These are phyloP conservation scores for Lagerstroemia speciosa DNA, from an alignment of 345 rosid genomes.

Conservation along the genomic window DNA sequence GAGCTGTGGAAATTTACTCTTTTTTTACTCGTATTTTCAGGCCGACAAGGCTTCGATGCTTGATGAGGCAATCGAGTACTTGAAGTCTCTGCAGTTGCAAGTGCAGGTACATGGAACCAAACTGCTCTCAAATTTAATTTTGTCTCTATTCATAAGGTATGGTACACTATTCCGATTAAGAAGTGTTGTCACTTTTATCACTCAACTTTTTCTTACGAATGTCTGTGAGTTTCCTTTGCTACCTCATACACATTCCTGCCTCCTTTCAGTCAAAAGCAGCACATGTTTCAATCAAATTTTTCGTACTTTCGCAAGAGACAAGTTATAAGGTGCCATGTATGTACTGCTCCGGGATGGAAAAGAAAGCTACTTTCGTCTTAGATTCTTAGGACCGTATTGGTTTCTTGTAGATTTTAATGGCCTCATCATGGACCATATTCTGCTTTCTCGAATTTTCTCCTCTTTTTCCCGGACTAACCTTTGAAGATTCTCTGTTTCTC, in stretches of 20 bases:
- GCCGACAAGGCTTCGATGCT: conserved; percentile 58
- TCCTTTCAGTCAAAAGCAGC: neutral
- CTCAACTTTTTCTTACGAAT: neutral
- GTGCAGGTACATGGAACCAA: conserved; percentile 30
- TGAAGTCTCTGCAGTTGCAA: conserved; percentile 52
- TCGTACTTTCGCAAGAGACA: neutral
- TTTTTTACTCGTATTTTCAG: conserved; percentile 16
- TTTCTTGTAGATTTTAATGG: too few relatives aligned
- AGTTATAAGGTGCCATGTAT: too few relatives aligned
- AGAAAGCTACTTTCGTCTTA: too few relatives aligned
- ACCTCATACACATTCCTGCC: neutral
- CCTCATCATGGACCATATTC: neutral
- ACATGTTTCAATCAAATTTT: neutral
- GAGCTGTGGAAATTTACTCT: neutral
- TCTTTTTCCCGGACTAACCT: neutral
- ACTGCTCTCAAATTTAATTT: neutral
- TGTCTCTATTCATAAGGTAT: neutral
- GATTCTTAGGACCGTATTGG: too few relatives aligned
- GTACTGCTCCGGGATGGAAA: too few relatives aligned
- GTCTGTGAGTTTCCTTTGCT: neutral
- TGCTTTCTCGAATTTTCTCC: neutral
- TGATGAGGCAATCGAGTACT: conserved; percentile 52
- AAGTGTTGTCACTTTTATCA: neutral
- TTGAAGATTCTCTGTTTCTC: too few relatives aligned
- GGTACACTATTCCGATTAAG: neutral